Evolutionary conservation across 257 asterid species (phyloP), one percentile per base, ranked within the genome.

Genomic region (Primulina huaijiensis): DNA sequence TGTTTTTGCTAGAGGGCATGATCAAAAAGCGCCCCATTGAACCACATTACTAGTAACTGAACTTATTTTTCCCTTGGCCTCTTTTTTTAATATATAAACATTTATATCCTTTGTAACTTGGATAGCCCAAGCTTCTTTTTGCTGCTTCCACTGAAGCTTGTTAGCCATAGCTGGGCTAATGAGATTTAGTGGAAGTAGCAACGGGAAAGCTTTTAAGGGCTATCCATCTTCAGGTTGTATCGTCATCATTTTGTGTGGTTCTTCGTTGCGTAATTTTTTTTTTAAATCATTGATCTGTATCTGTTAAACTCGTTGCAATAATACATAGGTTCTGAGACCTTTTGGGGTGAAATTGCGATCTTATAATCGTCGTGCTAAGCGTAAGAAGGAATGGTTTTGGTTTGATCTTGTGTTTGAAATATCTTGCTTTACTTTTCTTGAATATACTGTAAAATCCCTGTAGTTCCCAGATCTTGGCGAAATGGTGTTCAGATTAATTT

Each of bases 151-250:
- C 92, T 91, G 62, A 78, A 76, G 83, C 76, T 89, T 84, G 88
- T 91, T 87, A 63, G 97, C 96, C 72, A 35, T 35, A 71, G 63
- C 62, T 53, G 43, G 96, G 96, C 90, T 73, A 84, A 71, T 88
- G 84, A 88, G 79, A 73, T 87, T 83, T 88, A 94, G 97, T 85
- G 96, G 97, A 89, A 94, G 99, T 89, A 72, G 95, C 99, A 94
- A 88, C 90, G 96, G 87, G 97, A 85, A 94, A 88, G 99, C 99
- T 89, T 84, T 90, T 80, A 87, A 85, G 83, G 89, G 92, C 83
- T 80, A 80, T 85, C 89, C 90, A 76, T 83, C 73, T 80, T 79
- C 70, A 53, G 81, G 68, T 68, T 79, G 73, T 80, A 56, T 59
- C 68, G 29, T 38, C 21, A 31, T 63, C 5, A 40, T 40, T 40